Percentiles rank a stretch among this genome's conserved stretches.
These are phyloP conservation scores for Penicillium paneum DNA, from an alignment of 2,329 filamentous ascomycete species.

Conservation along the genomic window DNA sequence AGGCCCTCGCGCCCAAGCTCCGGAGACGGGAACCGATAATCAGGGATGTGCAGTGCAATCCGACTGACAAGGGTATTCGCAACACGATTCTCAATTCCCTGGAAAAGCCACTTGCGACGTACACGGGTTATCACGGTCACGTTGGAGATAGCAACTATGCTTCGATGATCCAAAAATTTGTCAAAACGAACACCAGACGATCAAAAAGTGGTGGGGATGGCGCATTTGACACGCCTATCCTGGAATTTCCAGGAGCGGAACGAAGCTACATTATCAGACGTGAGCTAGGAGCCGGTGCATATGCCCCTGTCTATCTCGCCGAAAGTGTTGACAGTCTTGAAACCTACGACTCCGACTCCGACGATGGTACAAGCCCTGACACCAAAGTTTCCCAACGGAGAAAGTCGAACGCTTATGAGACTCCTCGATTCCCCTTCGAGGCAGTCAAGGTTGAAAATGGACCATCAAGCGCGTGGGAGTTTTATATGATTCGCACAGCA, in stretches of 20 bases:
- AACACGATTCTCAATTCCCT: slow-evolving; percentile 70
- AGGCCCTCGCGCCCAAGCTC: slow-evolving; percentile 26
- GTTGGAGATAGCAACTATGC: slow-evolving; percentile 63
- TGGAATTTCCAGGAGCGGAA: slow-evolving; percentile 65
- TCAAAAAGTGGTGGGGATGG: slow-evolving; percentile 56
- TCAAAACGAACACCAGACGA: slow-evolving; percentile 61
- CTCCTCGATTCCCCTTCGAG: slow-evolving; percentile 61
- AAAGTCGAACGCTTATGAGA: slow-evolving; percentile 15
- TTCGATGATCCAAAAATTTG: slow-evolving; percentile 75
- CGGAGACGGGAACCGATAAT: slow-evolving; percentile 62
- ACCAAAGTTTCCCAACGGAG: slow-evolving; percentile 53
- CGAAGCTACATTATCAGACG: slow-evolving; percentile 73
- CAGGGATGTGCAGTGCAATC: slow-evolving; percentile 81
- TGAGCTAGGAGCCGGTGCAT: slow-evolving; percentile 89
- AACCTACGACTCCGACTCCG: slow-evolving; percentile 33
- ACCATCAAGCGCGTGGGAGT: slow-evolving; percentile 88
- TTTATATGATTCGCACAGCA: slow-evolving; percentile 85
- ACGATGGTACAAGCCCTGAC: slow-evolving; percentile 44
- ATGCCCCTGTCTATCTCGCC: slow-evolving; percentile 90
- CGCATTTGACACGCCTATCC: slow-evolving; percentile 57
- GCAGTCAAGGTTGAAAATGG: slow-evolving; percentile 88
- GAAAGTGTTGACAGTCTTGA: slow-evolving; percentile 63
- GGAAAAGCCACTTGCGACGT: slow-evolving; percentile 69
- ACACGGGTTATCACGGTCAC: slow-evolving; percentile 77
- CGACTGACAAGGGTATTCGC: slow-evolving; percentile 73